Base-by-base conservation (phyloP, 352 stramenopile genomes). In the Pythium oligandrum region DNA sequence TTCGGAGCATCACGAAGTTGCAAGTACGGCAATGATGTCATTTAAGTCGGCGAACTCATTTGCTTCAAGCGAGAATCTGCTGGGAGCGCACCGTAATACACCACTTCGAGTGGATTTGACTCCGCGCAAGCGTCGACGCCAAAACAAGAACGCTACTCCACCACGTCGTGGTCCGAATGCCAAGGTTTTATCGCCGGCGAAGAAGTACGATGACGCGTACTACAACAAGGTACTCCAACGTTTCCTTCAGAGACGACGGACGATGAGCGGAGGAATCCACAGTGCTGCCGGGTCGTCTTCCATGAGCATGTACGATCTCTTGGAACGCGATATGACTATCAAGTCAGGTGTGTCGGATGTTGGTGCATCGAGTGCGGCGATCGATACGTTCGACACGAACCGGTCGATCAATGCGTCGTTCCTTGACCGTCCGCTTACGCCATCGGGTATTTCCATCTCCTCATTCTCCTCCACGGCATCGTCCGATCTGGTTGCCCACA, bases 171-270 rank as follows among this genome's bases (percentile, higher is more conserved):
- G 55, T 51, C 48, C 69, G 7, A 63, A 55, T 6, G 50, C 53
- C 10, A 60, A 68, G 17, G 17, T 26, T 26, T 26, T 26, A 26
- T 30, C 58, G 33, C 34, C 35, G 44, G 6, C 48, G 50, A 32
- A 47, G 44, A n/a, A 46, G 11, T 68, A 68, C 4, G 72, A 83
- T 12, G 79, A 88, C n/a, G 79, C 84, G 35, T 88, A 90, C 54
- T 90, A 90, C 58, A 71, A 87, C 44, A 68, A 70, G 26, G 40
- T 78, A 45, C 61, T 90, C 43, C 70, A 84, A 42, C 76, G 71
- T 30, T 83, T 86, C 48, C 48, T 90, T 31, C 47, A 51, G 32
- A 61, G 62, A 44, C 69, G 73, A 43, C 75, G 78, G 59, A 74
- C 73, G 38, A 26, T 26, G 17, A 26, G 17, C 17, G 17, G 17